Base-by-base conservation (phyloP, 306 rosid species). In the Notholithocarpus densiflorus region DNA sequence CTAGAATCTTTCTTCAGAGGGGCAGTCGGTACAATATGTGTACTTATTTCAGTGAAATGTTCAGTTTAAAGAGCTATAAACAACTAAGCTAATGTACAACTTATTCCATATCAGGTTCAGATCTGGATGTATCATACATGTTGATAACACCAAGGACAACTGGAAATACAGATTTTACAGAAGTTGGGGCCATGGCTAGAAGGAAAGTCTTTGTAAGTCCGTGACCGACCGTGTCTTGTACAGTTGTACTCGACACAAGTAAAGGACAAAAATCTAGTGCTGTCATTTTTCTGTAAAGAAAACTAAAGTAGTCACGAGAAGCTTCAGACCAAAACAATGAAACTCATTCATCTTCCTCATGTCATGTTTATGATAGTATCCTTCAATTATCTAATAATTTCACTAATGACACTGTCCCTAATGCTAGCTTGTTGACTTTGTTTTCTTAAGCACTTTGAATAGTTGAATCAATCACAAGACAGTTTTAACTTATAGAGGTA, bases 221-320 rank as follows among this genome's bases (percentile, higher is more conserved):
- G 98, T 93, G 98, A 93, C 89, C 75, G 90, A 90, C 89, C 89
- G 75, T 83, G 69, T 74, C 87, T 78, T 84, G 78, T n/a, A n/a
- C n/a, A n/a, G n/a, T n/a, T n/a, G n/a, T 80, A 80, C 53, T 14
- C 1, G 61, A 60, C 75, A 78, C 74, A 79, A 32, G 74, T 74
- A 82, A 24, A 24, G 68, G 88, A 88, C 92, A 85, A 85, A 29
- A 13, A 9, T 68, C 7, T 24, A 68, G 60, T 59, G n/a, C 73
- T 77, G 64, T 73, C 86, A 75, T 19, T 53, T 81, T 68, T 13
- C 72, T 3, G 15, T 5, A 18, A 19, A 66, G 65, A 19, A 17
- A 60, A 40, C 45, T 40, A 40, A 74, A 29, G 18, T 17, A 34
- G 71, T 87, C 90, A 85, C 89, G 85, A 60, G 86, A 75, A 0